phyloP scores from a whole-genome alignment of 805 yeast genomes.

The Wickerhamiella parazyma region DNA sequence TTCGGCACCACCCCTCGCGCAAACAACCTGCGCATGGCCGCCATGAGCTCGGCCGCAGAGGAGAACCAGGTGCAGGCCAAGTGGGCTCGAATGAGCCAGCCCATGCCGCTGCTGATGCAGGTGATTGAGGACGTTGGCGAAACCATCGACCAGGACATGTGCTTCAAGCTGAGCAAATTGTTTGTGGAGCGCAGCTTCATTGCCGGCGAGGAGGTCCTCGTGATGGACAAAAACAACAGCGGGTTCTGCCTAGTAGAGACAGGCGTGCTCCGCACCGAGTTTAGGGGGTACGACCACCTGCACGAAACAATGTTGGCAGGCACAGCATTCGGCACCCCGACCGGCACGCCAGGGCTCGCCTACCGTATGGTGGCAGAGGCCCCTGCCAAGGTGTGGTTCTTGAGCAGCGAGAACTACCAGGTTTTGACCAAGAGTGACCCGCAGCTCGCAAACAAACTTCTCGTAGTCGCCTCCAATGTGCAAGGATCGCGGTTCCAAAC shows the following conservation, averaged over 20 bases:
- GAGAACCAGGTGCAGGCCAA: constrained; percentile 21
- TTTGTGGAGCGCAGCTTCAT: constrained; percentile 39
- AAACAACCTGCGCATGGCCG: constrained; percentile 23
- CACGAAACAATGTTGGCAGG: constrained; percentile 48
- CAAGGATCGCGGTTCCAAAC: constrained; percentile 61
- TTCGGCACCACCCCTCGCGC: constrained; percentile 21
- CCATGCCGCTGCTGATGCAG: constrained; percentile 50
- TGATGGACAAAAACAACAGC: constrained; percentile 35
- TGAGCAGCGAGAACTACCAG: constrained; percentile 35
- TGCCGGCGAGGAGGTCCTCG: constrained; percentile 33
- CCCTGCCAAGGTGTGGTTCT: constrained; percentile 56
- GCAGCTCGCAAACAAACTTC: constrained; percentile 48
- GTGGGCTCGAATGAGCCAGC: constrained; percentile 34
- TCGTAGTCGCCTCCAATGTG: constrained; percentile 46
- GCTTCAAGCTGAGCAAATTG: constrained; percentile 49
- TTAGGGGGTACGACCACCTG: constrained; percentile 29
- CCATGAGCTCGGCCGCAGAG: constrained; percentile 23
- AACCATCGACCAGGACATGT: constrained; percentile 34
- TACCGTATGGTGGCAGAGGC: constrained; percentile 43
- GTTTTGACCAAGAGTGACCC: constrained; percentile 34
- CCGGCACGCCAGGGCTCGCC: constrained; percentile 30
- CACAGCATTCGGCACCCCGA: constrained; percentile 60
- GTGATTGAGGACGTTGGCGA: constrained; percentile 34
- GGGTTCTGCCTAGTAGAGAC: constrained; percentile 43
- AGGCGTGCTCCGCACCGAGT: constrained; percentile 8